Base-by-base conservation (phyloP, 305 asterid species). In the Fraxinus sp. region DNA sequence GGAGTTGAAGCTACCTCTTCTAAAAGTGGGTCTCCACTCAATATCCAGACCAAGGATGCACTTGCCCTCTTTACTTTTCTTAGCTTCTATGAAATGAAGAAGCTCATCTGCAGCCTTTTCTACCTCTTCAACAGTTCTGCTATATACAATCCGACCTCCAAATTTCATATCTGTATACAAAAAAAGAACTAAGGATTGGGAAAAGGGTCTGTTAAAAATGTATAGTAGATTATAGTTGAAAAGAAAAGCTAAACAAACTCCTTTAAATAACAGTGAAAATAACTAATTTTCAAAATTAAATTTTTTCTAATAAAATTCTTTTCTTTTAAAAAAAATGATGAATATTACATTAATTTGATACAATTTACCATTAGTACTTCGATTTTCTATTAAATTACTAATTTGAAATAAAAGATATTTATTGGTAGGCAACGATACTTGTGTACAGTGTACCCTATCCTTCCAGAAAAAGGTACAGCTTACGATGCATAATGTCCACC, bases 1-100 rank as follows among this genome's bases (percentile, higher is more conserved):
- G 9, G 71, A 35, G 55, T 7, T 74, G 76, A 64, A 81, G 32
- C 62, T 79, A 96, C 99, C 99, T 90, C 88, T 90, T 85, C 78
- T 90, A 82, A 96, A 93, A 76, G 90, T 81, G 84, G 99, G 98
- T 85, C 84, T 93, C 99, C 99, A 96, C 89, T 96, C 99, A 37
- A 96, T 90, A 83, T 96, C 99, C 88, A 94, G 91, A 84, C 99
- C 99, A 82, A 96, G 97, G 79, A 91, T 83, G 86, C 91, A 93
- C 32, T 83, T 82, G 33, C 89, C 91, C 55, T 89, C 94, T 35
- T 84, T 80, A 57, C 88, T 89, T 87, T 80, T 93, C 88, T 89
- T 90, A 62, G 88, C 89, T 89, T 91, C 94, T 64, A 91, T 89
- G 84, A 96, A 91, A 39, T 88, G 86, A 66, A 93, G 87, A 86